Evolutionary conservation across 2,329 filamentous ascomycete genomes (phyloP).

Genomic region (Rutstroemia sp.): DNA sequence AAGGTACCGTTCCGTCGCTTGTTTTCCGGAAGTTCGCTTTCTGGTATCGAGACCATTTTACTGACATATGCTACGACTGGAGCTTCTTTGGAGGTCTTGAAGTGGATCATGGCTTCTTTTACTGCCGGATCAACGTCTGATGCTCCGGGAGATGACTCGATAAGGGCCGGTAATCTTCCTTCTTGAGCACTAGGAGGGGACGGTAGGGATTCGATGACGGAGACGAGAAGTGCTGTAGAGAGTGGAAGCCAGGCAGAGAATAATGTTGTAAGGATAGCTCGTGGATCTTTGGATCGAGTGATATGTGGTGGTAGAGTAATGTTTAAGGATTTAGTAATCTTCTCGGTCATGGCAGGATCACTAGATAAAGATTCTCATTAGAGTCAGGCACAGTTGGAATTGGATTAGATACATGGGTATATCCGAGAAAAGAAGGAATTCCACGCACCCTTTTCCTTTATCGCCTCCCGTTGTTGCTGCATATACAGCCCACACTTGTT

Average conservation of each 20-base stretch:
- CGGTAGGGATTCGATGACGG: conserved; percentile 86
- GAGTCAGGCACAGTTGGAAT: conserved; percentile 11
- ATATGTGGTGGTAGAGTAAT: conserved; percentile 81
- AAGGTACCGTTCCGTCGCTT: conserved; percentile 64
- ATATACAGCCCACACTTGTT: conserved; percentile 95
- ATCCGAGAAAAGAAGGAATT: conserved; percentile 32
- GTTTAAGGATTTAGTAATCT: conserved; percentile 87
- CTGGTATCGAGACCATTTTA: conserved; percentile 94
- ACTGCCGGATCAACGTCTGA: conserved; percentile 61
- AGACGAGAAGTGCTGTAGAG: conserved; percentile 86
- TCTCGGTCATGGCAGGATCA: conserved; percentile 76
- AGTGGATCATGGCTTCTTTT: conserved; percentile 74
- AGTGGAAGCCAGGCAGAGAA: conserved; percentile 88
- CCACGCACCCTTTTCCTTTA: conserved; percentile 67
- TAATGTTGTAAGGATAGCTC: conserved; percentile 74
- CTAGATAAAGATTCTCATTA: conserved; percentile 36
- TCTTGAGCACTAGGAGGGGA: conserved; percentile 76
- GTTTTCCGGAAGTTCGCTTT: conserved; percentile 85
- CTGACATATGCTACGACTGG: conserved; percentile 93
- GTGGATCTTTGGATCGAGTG: conserved; percentile 73
- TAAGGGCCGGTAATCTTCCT: conserved; percentile 68
- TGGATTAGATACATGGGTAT: conserved; percentile 21
- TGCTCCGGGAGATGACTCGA: conserved; percentile 72
- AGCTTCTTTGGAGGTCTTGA: conserved; percentile 61
- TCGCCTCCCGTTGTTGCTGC: conserved; percentile 79